A percentile compares a stretch with the other conserved stretches of the same genome.
Conservation (phyloP, 192 early-diverging fungal species). For the Backusella circina region DNA sequence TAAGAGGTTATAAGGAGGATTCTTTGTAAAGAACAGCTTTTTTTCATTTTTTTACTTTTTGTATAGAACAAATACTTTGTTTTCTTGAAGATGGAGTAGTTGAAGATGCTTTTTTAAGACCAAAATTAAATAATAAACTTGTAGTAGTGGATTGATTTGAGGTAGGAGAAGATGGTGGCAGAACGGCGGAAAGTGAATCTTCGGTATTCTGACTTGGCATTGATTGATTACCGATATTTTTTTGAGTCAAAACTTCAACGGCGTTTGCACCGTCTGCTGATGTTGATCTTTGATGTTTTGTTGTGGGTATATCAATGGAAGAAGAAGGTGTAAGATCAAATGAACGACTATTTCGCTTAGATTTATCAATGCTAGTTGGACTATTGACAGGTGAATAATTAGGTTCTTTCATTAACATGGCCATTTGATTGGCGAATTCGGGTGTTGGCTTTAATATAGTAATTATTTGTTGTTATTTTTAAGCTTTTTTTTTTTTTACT, state of each 20-base stretch:
- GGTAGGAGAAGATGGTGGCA: background rate
- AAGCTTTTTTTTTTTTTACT: too few relatives aligned
- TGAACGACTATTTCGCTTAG: constrained; percentile 11
- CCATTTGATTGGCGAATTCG: background rate
- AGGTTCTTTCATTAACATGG: constrained; percentile 1
- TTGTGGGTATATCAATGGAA: background rate
- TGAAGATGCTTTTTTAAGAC: constrained; percentile 1
- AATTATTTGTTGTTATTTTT: background rate
- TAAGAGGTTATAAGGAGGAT: background rate
- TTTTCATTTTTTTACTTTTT: background rate
- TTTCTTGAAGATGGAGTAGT: background rate
- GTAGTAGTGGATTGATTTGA: background rate
- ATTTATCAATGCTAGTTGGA: background rate
- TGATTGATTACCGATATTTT: background rate
- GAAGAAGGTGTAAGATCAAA: constrained; percentile 7
- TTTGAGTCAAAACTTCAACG: background rate
- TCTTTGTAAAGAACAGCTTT: background rate
- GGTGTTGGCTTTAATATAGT: background rate
- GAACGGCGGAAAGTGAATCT: background rate
- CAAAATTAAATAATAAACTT: constrained; percentile 11
- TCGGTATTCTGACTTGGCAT: constrained; percentile 4
- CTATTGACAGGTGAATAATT: background rate
- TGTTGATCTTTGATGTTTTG: constrained; percentile 3
- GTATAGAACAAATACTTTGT: constrained; percentile 6
- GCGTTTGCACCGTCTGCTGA: background rate